phyloP scores from a whole-genome alignment of 495 filamentous ascomycete genomes.

The Penicillium lividum region DNA sequence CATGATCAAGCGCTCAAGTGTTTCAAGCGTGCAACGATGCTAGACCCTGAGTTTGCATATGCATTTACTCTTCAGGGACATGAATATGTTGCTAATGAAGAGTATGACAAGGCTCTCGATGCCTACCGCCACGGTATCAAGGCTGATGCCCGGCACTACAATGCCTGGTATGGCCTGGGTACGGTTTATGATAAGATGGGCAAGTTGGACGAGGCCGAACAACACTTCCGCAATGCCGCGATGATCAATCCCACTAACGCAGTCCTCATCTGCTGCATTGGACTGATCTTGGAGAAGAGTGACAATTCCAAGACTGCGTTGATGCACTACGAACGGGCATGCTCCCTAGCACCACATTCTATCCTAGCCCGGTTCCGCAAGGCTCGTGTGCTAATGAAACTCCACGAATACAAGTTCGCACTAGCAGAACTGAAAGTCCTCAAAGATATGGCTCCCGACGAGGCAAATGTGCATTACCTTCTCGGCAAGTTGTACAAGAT shows the following conservation, averaged over 20 bases:
- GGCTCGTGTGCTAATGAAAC: conserved; percentile 78
- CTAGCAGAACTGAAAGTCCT: conserved; percentile 77
- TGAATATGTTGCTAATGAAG: conserved; percentile 94
- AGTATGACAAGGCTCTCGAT: conserved; percentile 89
- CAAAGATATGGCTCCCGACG: conserved; percentile 88
- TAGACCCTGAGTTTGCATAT: conserved; percentile 90
- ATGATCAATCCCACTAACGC: conserved; percentile 89
- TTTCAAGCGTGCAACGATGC: conserved; percentile 90
- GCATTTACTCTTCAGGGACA: conserved; percentile 95
- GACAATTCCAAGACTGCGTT: conserved; percentile 77
- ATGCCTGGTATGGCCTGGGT: conserved; percentile 94
- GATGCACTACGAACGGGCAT: conserved; percentile 75
- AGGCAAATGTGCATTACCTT: conserved; percentile 92
- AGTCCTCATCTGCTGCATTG: conserved; percentile 87
- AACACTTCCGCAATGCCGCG: conserved; percentile 84
- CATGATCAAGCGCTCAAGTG: conserved; percentile 93
- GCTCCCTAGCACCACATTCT: conserved; percentile 75
- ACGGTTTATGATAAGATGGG: conserved; percentile 93
- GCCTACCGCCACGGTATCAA: conserved; percentile 81
- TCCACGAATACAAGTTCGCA: conserved; percentile 70
- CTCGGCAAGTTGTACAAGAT: conserved; percentile 85
- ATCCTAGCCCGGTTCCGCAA: conserved; percentile 87
- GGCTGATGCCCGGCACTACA: conserved; percentile 88
- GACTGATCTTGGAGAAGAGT: conserved; percentile 82
- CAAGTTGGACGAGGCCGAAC: conserved; percentile 85